phyloP scores from a whole-genome alignment of 225 moss, liverwort and hornwort genomes.

The Rhytidiadelphus loreus region DNA sequence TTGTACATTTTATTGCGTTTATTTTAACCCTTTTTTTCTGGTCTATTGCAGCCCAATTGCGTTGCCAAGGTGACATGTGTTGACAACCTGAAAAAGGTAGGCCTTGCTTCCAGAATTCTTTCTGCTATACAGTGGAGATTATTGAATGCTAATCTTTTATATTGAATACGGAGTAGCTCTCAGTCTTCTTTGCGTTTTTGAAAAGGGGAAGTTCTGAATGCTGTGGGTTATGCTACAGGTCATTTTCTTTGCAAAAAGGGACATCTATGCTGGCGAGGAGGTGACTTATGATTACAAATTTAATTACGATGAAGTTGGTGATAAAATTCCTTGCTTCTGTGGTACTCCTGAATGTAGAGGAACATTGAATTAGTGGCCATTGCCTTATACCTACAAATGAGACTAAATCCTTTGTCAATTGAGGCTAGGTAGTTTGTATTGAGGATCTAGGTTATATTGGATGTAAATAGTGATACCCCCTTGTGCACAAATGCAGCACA shows the following conservation, averaged over 20 bases:
- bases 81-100: conserved; percentile 87
- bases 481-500: neutral
- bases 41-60: conserved; percentile 74
- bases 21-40: neutral
- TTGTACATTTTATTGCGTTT: neutral
- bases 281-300: conserved; percentile 97
- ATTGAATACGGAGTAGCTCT: neutral
- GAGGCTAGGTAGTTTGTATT: conserved; percentile 2
- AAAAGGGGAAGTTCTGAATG: neutral
- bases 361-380: conserved; percentile 57
- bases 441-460: neutral
- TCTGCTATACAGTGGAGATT: neutral
- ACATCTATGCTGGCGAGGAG: conserved; percentile 84
- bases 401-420: neutral
- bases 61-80: conserved; percentile 97
- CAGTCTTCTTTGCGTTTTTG: neutral
- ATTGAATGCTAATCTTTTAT: neutral
- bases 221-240: conserved; percentile 29
- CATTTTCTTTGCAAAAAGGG: conserved; percentile 89
- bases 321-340: conserved; percentile 97
- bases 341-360: conserved; percentile 87
- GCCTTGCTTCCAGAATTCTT: neutral
- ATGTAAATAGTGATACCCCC: neutral
- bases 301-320: conserved; percentile 90
- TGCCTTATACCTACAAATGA: neutral